Conservation (phyloP, 352 stramenopile genomes). For the Globisporangium heterothallicum region DNA sequence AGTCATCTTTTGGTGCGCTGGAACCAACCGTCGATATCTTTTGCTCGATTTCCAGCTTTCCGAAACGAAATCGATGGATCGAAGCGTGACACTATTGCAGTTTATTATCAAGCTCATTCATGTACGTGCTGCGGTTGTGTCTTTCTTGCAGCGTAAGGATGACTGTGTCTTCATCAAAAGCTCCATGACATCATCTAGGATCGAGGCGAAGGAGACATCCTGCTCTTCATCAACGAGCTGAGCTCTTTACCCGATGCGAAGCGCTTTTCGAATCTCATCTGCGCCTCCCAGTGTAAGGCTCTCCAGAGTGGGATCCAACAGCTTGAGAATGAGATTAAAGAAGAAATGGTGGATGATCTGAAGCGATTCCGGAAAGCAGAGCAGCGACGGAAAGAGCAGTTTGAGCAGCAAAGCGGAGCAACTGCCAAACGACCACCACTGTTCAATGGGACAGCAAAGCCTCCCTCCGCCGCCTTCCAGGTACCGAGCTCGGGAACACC, state of each 20-base stretch:
- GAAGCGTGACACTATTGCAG: conserved; percentile 64
- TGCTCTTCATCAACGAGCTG: conserved; percentile 65
- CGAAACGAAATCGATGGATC: conserved; percentile 77
- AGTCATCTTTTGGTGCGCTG: neutral
- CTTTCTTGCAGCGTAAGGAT: too few relatives aligned
- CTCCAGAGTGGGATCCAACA: conserved; percentile 49
- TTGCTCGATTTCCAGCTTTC: conserved; percentile 37
- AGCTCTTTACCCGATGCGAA: conserved; percentile 44
- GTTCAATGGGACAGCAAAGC: conserved; percentile 3
- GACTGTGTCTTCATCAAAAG: neutral
- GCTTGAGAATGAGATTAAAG: conserved; percentile 62
- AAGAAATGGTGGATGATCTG: conserved; percentile 57
- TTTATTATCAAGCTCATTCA: conserved; percentile 80
- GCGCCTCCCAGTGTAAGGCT: conserved; percentile 41
- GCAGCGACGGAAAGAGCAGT: conserved; percentile 23
- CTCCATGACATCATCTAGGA: conserved; percentile 27
- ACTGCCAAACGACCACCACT: conserved; percentile 5
- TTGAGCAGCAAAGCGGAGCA: conserved; percentile 17
- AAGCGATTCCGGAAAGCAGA: conserved; percentile 50
- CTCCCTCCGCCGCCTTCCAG: neutral
- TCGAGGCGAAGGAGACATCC: conserved; percentile 61
- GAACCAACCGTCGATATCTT: neutral
- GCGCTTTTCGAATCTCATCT: conserved; percentile 67
- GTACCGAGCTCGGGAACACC: neutral
- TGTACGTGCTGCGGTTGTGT: conserved; percentile 22